phyloP scores from a whole-genome alignment of 75 land plant species.

The Cryptomeria japonica region DNA sequence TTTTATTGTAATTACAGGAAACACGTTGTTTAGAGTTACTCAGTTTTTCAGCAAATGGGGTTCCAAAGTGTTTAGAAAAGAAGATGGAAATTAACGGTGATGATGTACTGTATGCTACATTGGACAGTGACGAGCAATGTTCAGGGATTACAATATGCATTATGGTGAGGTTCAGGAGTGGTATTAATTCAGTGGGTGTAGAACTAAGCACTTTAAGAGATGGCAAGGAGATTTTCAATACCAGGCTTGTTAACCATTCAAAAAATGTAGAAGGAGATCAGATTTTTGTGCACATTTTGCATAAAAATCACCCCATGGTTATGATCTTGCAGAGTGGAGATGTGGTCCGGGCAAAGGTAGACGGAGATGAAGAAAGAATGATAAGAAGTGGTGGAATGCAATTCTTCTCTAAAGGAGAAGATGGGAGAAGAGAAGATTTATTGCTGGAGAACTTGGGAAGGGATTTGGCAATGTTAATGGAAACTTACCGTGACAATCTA shows the following conservation, averaged over 20 bases:
- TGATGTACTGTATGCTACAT: not conserved
- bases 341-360: not conserved
- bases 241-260: not conserved
- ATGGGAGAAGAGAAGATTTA: not conserved
- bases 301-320: not conserved
- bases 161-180: conserved; percentile 6
- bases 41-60: conserved; percentile 10
- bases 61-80: not conserved
- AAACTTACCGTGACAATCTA: not conserved
- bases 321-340: conserved; percentile 11
- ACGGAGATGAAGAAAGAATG: not conserved
- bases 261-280: conserved; percentile 3
- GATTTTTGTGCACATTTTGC: conserved; percentile 4
- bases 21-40: conserved; percentile 11
- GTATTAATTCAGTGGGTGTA: not conserved
- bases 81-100: conserved; percentile 1
- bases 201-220: not conserved
- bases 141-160: not conserved
- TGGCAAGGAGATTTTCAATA: conserved; percentile 9
- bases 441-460: not conserved
- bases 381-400: conserved; percentile 12
- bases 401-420: conserved; percentile 3
- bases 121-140: conserved; percentile 1
- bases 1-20: not conserved
- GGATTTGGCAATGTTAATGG: not conserved